These are phyloP conservation scores for Aspergillus calidoustus DNA, from an alignment of 2,329 filamentous ascomycete species.

Conservation along the genomic window DNA sequence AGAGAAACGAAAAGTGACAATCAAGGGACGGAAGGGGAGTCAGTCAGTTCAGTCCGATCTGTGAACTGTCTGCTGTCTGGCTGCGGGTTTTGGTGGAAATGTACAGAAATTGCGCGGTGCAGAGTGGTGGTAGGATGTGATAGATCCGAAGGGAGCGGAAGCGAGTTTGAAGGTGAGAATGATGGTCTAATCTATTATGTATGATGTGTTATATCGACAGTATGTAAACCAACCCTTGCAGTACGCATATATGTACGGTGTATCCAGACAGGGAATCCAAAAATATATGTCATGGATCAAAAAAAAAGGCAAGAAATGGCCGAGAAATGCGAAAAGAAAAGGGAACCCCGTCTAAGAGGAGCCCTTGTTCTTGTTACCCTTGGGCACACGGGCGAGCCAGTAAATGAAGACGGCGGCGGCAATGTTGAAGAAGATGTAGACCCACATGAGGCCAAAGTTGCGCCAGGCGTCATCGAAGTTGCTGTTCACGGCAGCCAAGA, in stretches of 20 bases:
- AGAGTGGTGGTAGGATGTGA: background rate
- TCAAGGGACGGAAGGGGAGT: background rate
- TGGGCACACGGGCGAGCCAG: conserved; percentile 64
- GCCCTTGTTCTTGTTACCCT: conserved; percentile 36
- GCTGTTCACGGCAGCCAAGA: conserved; percentile 48
- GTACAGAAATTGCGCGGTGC: background rate
- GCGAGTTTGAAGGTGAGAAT: background rate
- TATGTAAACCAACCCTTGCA: conserved; percentile 6
- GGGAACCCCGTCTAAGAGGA: conserved; percentile 2
- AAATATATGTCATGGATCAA: background rate
- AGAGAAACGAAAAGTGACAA: background rate
- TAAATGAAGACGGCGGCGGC: conserved; percentile 63
- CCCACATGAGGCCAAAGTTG: conserved; percentile 73
- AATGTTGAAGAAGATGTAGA: conserved; percentile 68
- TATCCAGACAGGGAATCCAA: background rate
- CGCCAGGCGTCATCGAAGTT: conserved; percentile 62
- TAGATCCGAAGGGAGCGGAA: background rate
- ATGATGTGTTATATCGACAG: conserved; percentile 2
- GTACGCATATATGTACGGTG: background rate
- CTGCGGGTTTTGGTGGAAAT: background rate
- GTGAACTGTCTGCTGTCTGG: background rate
- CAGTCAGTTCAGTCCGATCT: too few relatives aligned
- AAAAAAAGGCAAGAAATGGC: background rate
- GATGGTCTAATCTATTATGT: conserved; percentile 15
- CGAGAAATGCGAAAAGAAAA: background rate